These are phyloP conservation scores for Nothophoma quercina DNA, from an alignment of 2,329 filamentous ascomycete genomes.

Conservation along the genomic window DNA sequence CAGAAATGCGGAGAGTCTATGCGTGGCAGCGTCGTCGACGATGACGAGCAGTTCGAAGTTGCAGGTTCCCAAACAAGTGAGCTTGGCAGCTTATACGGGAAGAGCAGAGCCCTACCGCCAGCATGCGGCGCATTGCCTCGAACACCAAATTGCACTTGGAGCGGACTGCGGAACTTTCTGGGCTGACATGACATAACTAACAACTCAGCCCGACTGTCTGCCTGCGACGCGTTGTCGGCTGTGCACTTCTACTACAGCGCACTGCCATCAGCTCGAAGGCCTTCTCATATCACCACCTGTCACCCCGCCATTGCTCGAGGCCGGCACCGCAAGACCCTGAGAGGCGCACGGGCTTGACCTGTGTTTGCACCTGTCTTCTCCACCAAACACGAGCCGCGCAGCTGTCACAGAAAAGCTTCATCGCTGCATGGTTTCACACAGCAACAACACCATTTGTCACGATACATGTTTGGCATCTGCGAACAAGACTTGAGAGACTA, in stretches of 20 bases:
- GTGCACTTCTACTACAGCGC: conserved; percentile 9
- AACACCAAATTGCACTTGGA: conserved; percentile 1
- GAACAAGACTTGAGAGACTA: not conserved
- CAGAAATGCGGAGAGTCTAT: not conserved
- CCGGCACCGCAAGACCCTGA: conserved; percentile 11
- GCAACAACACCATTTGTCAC: not conserved
- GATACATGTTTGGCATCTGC: not conserved
- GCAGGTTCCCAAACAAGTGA: conserved; percentile 12
- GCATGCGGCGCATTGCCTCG: conserved; percentile 1
- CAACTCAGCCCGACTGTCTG: conserved; percentile 1
- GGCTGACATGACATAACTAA: conserved; percentile 7
- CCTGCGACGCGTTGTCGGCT: conserved; percentile 14
- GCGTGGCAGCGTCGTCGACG: conserved; percentile 1
- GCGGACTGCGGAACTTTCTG: not conserved
- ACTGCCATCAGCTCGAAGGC: conserved; percentile 3
- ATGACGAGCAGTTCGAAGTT: conserved; percentile 14
- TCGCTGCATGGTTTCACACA: not conserved
- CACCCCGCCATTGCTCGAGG: conserved; percentile 9
- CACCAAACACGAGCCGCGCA: not conserved
- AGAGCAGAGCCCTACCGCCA: conserved; percentile 11
- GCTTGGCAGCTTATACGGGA: conserved; percentile 6
- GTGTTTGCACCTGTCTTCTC: conserved; percentile 1
- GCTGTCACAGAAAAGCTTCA: not conserved
- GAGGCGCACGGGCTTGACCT: conserved; percentile 5
- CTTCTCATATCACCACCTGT: not conserved